phyloP scores from a whole-genome alignment of 106 monocot genomes.

The Alisma plantagoaquatica region DNA sequence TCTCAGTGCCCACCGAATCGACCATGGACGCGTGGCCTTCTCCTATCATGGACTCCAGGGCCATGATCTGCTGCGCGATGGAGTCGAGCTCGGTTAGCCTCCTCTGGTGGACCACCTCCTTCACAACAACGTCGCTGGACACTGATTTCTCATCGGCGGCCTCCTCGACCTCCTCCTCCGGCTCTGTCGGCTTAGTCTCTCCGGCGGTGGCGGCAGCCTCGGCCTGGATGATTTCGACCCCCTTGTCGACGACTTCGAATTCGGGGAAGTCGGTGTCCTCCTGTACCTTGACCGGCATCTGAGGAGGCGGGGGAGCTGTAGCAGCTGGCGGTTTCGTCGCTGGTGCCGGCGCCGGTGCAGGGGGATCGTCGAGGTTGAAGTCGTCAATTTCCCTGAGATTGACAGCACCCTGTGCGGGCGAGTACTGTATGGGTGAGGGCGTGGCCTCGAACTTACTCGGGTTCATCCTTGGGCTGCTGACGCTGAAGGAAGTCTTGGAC shows the following conservation, averaged over 20 bases:
- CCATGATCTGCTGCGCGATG: constrained; percentile 73
- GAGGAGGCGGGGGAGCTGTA: too few species aligned
- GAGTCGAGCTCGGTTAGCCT: constrained; percentile 61
- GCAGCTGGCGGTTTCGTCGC: constrained; percentile 14
- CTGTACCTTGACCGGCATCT: constrained; percentile 12
- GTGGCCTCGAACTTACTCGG: constrained; percentile 16
- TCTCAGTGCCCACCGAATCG: neutral
- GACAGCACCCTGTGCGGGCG: neutral
- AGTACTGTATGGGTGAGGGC: constrained; percentile 12
- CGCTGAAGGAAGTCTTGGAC: constrained; percentile 76
- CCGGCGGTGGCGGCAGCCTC: neutral
- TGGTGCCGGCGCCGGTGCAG: constrained; percentile 1
- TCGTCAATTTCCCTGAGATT: constrained; percentile 71
- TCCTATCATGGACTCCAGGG: constrained; percentile 55
- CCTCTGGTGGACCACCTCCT: constrained; percentile 57
- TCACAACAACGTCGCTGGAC: constrained; percentile 45
- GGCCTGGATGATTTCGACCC: constrained; percentile 73
- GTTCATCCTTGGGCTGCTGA: constrained; percentile 58
- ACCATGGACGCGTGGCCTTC: constrained; percentile 6
- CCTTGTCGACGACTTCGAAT: constrained; percentile 78
- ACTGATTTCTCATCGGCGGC: constrained; percentile 19
- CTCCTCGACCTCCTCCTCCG: constrained; percentile 6
- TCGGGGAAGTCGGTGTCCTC: constrained; percentile 62
- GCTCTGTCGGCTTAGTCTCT: constrained; percentile 3
- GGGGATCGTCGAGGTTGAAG: constrained; percentile 62